These are phyloP conservation scores for Arthrocladium fulminans DNA, from an alignment of 2,329 filamentous ascomycete species.

Conservation along the genomic window DNA sequence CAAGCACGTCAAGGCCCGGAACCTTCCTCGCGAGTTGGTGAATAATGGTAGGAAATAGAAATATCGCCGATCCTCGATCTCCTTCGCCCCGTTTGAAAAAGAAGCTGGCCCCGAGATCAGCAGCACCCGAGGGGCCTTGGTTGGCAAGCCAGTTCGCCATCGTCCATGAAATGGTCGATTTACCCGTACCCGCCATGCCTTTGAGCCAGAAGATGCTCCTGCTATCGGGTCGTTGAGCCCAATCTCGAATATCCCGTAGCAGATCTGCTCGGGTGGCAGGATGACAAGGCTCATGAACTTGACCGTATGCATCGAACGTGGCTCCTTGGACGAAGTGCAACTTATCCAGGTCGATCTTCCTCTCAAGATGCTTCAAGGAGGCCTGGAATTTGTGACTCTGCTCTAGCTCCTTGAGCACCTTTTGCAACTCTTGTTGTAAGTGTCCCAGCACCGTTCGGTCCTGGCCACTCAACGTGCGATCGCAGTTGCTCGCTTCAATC, in stretches of 20 bases:
- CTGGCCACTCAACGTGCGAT: slow-evolving; percentile 8
- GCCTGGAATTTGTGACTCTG: slow-evolving; percentile 4
- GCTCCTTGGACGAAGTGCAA: slow-evolving; percentile 13
- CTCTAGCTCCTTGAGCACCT: slow-evolving; percentile 4
- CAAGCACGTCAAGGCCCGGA: slow-evolving; percentile 25
- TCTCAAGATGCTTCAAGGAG: slow-evolving; percentile 8
- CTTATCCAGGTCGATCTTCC: slow-evolving; percentile 16
- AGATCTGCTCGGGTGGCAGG: slow-evolving; percentile 3
- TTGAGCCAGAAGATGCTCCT: slow-evolving; percentile 31
- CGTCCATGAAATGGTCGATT: slow-evolving; percentile 30
- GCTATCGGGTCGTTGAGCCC: slow-evolving; percentile 17
- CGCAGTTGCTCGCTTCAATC: slow-evolving; percentile 12
- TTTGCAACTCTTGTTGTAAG: neutral
- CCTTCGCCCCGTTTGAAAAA: slow-evolving; percentile 36
- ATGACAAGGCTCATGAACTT: slow-evolving; percentile 26
- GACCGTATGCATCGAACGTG: slow-evolving; percentile 10
- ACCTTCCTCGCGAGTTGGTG: slow-evolving; percentile 26
- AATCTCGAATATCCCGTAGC: slow-evolving; percentile 20
- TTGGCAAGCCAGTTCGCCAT: slow-evolving; percentile 19
- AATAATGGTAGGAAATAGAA: slow-evolving; percentile 37
- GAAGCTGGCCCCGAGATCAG: slow-evolving; percentile 14
- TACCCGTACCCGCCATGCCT: slow-evolving; percentile 32
- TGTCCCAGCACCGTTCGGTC: slow-evolving; percentile 1
- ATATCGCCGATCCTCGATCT: slow-evolving; percentile 29
- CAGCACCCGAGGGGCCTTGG: slow-evolving; percentile 1